phyloP scores from a whole-genome alignment of 495 filamentous ascomycete genomes.

The Penicillium samsonianum region DNA sequence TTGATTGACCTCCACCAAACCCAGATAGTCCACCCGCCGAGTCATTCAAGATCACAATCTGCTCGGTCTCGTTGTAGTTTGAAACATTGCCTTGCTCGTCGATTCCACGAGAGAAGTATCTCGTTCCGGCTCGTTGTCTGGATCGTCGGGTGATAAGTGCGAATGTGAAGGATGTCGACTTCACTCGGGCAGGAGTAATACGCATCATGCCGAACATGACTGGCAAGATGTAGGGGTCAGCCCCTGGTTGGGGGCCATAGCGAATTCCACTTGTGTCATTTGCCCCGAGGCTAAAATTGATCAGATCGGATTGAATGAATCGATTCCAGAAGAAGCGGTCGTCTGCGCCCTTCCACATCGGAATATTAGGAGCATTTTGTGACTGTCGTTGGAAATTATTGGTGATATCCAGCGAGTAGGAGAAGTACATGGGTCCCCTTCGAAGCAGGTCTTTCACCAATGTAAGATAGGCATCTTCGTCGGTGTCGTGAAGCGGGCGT shows the following conservation, averaged over 20 bases:
- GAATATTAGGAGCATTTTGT: slow-evolving; percentile 62
- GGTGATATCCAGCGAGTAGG: slow-evolving; percentile 92
- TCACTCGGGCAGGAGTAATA: slow-evolving; percentile 78
- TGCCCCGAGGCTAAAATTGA: slow-evolving; percentile 69
- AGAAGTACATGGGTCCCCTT: slow-evolving; percentile 93
- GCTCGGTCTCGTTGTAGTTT: slow-evolving; percentile 98
- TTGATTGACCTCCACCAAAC: slow-evolving; percentile 73
- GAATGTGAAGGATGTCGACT: slow-evolving; percentile 78
- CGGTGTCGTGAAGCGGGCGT: slow-evolving; percentile 82
- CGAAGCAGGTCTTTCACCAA: slow-evolving; percentile 77
- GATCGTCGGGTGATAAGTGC: slow-evolving; percentile 85
- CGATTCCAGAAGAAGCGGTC: slow-evolving; percentile 99
- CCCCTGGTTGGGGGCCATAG: slow-evolving; percentile 68
- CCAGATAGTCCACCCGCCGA: slow-evolving; percentile 69
- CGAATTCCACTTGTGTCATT: slow-evolving; percentile 47
- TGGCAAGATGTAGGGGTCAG: slow-evolving; percentile 91
- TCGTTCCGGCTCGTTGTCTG: slow-evolving; percentile 80
- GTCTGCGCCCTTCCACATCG: slow-evolving; percentile 90
- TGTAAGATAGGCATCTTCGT: slow-evolving; percentile 87
- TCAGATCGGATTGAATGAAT: slow-evolving; percentile 86
- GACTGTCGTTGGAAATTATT: slow-evolving; percentile 93
- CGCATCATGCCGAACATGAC: slow-evolving; percentile 93
- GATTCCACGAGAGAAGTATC: slow-evolving; percentile 91
- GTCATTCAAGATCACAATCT: slow-evolving; percentile 85
- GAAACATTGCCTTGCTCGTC: slow-evolving; percentile 92